Conservation (phyloP, 2,329 filamentous ascomycete genomes). For the Penicillium sp. region DNA sequence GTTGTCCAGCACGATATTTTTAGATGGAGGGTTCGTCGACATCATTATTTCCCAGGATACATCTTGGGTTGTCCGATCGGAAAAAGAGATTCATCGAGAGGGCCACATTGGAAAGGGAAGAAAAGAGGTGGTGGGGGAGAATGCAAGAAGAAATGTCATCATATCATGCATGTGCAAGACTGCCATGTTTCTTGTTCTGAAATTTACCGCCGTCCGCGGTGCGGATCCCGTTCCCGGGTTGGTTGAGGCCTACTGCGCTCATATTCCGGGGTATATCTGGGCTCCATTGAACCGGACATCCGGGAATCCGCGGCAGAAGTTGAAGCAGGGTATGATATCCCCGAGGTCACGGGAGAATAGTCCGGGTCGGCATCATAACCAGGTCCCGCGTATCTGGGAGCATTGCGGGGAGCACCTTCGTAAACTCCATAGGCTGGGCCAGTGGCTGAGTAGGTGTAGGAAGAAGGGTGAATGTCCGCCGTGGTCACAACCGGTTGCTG, state of each 20-base stretch:
- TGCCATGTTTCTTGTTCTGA: conserved; percentile 22
- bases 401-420: conserved; percentile 45
- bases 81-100: conserved; percentile 24
- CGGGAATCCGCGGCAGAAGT: conserved; percentile 50
- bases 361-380: conserved; percentile 51
- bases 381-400: conserved; percentile 50
- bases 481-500: conserved; percentile 47
- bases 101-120: conserved; percentile 16
- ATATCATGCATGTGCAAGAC: conserved; percentile 22
- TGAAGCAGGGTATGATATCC: conserved; percentile 47
- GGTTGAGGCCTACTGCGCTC: conserved; percentile 50
- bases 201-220: conserved; percentile 43
- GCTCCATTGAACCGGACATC: conserved; percentile 44
- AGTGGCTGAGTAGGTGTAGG: conserved; percentile 47
- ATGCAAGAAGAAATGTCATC: conserved; percentile 15
- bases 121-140: not conserved
- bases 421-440: conserved; percentile 46
- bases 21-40: conserved; percentile 13
- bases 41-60: conserved; percentile 26
- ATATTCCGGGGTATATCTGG: conserved; percentile 51
- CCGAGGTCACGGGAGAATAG: conserved; percentile 49
- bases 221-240: conserved; percentile 48
- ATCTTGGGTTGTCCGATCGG: conserved; percentile 21
- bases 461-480: conserved; percentile 45
- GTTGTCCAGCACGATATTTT: conserved; percentile 21